These are phyloP conservation scores for Calonectria henricotiae DNA, from an alignment of 2,329 filamentous ascomycete species.

Conservation along the genomic window DNA sequence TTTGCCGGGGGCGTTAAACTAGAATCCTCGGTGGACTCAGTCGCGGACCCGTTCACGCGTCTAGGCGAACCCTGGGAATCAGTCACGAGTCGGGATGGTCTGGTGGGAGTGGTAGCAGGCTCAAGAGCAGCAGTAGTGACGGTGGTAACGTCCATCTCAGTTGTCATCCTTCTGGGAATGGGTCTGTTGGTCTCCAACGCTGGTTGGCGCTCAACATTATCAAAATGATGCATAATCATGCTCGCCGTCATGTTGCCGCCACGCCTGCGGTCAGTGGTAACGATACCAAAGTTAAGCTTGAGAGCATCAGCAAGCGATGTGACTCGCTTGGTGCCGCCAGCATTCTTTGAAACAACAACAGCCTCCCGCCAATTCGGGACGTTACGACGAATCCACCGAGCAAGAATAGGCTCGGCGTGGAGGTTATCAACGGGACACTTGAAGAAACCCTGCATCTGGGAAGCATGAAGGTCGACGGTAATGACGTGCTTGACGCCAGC, in stretches of 20 bases:
- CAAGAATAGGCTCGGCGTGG: conserved; percentile 94
- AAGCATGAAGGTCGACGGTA: conserved; percentile 95
- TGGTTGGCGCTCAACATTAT: conserved; percentile 70
- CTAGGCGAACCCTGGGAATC: conserved; percentile 65
- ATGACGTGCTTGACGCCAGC: conserved; percentile 98
- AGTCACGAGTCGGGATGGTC: conserved; percentile 57
- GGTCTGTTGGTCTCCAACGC: conserved; percentile 58
- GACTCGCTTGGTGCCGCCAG: conserved; percentile 96
- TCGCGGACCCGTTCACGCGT: conserved; percentile 53
- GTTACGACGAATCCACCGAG: conserved; percentile 94
- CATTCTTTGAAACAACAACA: conserved; percentile 98
- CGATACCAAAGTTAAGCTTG: conserved; percentile 98
- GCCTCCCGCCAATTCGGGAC: conserved; percentile 90
- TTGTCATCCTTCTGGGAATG: conserved; percentile 43
- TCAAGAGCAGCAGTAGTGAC: conserved; percentile 5
- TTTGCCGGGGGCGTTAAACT: conserved; percentile 47
- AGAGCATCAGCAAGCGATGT: conserved; percentile 95
- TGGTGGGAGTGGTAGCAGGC: conserved; percentile 45
- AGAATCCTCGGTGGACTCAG: conserved; percentile 40
- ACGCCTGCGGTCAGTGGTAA: conserved; percentile 86
- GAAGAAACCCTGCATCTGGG: conserved; percentile 99
- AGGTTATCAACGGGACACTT: conserved; percentile 98
- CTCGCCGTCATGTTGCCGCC: conserved; percentile 83
- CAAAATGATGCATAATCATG: conserved; percentile 81
- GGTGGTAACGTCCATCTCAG: conserved; percentile 45